Evolutionary conservation across 352 stramenopile species (phyloP).

Genomic region (Phytopythium oedochilum): DNA sequence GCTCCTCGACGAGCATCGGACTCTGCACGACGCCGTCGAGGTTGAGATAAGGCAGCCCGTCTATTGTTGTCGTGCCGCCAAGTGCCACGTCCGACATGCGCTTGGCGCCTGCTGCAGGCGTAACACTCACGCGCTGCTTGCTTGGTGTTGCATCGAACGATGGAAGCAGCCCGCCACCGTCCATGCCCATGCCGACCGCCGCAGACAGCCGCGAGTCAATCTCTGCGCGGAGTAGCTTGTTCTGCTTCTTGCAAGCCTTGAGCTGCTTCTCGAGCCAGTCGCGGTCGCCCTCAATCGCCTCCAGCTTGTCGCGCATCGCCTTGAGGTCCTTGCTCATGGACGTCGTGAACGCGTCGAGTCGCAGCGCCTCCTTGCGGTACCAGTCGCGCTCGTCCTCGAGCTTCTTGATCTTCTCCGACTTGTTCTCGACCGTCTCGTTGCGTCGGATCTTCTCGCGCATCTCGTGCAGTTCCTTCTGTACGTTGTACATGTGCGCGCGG

Average conservation of each 20-base stretch:
- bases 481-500: slow-evolving; percentile 94
- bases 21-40: slow-evolving; percentile 18
- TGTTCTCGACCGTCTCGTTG: slow-evolving; percentile 87
- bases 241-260: slow-evolving; percentile 93
- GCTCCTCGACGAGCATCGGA: slow-evolving; percentile 33
- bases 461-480: slow-evolving; percentile 92
- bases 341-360: slow-evolving; percentile 88
- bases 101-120: not conserved
- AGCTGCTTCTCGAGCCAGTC: slow-evolving; percentile 92
- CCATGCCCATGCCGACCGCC: slow-evolving; percentile 14
- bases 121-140: slow-evolving; percentile 1
- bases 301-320: slow-evolving; percentile 90
- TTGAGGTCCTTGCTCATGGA: slow-evolving; percentile 92
- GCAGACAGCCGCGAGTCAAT: slow-evolving; percentile 56
- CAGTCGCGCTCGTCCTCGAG: slow-evolving; percentile 93
- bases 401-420: slow-evolving; percentile 90
- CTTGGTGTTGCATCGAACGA: slow-evolving; percentile 25
- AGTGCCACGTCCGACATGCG: not conserved
- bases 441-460: slow-evolving; percentile 87
- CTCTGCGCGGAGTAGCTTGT: slow-evolving; percentile 87
- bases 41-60: slow-evolving; percentile 30
- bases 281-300: slow-evolving; percentile 88
- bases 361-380: slow-evolving; percentile 90
- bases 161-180: slow-evolving; percentile 20
- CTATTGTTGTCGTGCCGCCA: slow-evolving; percentile 7